Conservation (phyloP, 140 eudicot genomes). For the Cichorium intybus region DNA sequence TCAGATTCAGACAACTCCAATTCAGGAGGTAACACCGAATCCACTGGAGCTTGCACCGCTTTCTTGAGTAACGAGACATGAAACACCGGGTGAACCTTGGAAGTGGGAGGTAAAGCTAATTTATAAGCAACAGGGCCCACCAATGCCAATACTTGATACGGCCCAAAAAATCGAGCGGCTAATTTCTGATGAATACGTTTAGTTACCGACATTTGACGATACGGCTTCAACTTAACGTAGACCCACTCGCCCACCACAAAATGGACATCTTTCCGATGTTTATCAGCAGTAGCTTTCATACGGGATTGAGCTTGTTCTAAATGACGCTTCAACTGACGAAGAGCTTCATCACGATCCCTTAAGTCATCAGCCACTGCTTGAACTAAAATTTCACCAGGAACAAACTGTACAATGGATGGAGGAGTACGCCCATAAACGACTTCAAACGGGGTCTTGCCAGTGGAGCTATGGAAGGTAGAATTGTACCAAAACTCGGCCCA, state of each 20-base stretch:
- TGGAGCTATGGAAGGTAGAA: too few species aligned
- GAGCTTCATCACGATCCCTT: neutral
- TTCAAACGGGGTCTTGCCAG: too few species aligned
- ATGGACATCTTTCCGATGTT: too few species aligned
- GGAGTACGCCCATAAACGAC: too few species aligned
- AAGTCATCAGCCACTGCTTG: too few species aligned
- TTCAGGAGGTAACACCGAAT: too few species aligned
- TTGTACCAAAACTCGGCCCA: neutral
- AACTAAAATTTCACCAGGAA: neutral
- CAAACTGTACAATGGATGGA: neutral
- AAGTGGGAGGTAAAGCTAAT: neutral
- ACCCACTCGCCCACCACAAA: neutral
- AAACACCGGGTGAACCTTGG: neutral
- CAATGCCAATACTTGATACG: neutral
- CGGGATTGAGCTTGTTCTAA: too few species aligned
- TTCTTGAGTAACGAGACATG: too few species aligned
- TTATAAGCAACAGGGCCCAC: neutral
- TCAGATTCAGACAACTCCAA: too few species aligned
- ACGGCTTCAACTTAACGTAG: neutral
- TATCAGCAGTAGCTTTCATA: too few species aligned
- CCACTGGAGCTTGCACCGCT: too few species aligned
- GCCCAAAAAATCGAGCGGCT: neutral
- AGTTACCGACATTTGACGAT: neutral
- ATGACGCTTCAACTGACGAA: too few species aligned
- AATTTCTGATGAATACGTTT: neutral